These are phyloP conservation scores for Plenodomus biglobosus DNA, from an alignment of 2,329 filamentous ascomycete genomes.

Conservation along the genomic window DNA sequence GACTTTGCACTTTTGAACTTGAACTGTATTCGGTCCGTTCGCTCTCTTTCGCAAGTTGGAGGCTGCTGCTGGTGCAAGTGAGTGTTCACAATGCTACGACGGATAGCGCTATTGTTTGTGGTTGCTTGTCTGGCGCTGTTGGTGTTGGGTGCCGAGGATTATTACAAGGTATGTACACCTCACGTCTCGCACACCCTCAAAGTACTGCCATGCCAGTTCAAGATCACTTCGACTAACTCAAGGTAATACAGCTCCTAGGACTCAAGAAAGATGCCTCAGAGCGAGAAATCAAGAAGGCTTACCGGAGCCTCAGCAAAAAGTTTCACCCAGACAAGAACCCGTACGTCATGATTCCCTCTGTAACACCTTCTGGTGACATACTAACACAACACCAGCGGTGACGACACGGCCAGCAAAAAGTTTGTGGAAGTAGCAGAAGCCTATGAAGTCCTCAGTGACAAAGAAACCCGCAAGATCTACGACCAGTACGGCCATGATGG, in stretches of 20 bases:
- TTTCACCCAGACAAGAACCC: slow-evolving; percentile 98
- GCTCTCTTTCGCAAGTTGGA: slow-evolving; percentile 16
- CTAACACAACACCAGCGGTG: slow-evolving; percentile 58
- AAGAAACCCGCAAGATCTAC: slow-evolving; percentile 83
- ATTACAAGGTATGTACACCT: slow-evolving; percentile 66
- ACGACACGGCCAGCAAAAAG: slow-evolving; percentile 79
- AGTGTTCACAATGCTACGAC: slow-evolving; percentile 45
- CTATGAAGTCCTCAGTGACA: slow-evolving; percentile 85
- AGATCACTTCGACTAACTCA: slow-evolving; percentile 14
- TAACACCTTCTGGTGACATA: not conserved
- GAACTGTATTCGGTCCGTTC: slow-evolving; percentile 19
- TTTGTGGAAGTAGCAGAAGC: slow-evolving; percentile 94
- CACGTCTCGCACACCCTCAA: not conserved
- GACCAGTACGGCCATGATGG: slow-evolving; percentile 93
- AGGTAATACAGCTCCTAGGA: slow-evolving; percentile 67
- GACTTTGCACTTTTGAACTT: slow-evolving; percentile 10
- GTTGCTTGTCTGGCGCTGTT: slow-evolving; percentile 49
- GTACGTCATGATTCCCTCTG: slow-evolving; percentile 56
- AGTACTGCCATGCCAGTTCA: not conserved
- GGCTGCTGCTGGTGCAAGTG: slow-evolving; percentile 20
- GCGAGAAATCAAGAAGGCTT: slow-evolving; percentile 89
- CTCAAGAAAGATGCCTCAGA: slow-evolving; percentile 78
- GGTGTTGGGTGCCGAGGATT: slow-evolving; percentile 63
- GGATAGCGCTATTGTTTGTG: slow-evolving; percentile 47
- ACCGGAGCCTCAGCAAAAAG: slow-evolving; percentile 89